Conservation (phyloP, 2,329 filamentous ascomycete genomes). For the Cladosporium sp. region DNA sequence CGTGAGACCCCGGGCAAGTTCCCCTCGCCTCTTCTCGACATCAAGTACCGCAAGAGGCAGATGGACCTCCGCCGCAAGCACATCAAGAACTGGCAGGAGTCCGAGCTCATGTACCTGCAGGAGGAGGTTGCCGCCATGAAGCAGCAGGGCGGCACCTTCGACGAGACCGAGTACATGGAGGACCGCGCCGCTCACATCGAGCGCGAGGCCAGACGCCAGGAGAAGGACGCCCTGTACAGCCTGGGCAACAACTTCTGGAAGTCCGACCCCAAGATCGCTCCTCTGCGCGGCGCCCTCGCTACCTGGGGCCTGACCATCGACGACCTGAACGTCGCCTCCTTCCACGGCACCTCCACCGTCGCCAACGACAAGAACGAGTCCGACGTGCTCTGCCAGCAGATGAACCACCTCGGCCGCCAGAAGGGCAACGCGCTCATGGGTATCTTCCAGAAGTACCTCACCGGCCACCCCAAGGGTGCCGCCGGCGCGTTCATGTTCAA, state of each 20-base stretch:
- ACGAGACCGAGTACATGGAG: slow-evolving; percentile 77
- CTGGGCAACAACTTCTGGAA: slow-evolving; percentile 99
- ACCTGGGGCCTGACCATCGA: slow-evolving; percentile 98
- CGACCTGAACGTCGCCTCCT: slow-evolving; percentile 88
- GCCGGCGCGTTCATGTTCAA: slow-evolving; percentile 99
- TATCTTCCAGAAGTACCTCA: slow-evolving; percentile 99
- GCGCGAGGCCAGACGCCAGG: slow-evolving; percentile 78
- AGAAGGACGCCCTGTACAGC: slow-evolving; percentile 86
- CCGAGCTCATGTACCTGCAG: slow-evolving; percentile 84
- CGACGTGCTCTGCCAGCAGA: slow-evolving; percentile 91
- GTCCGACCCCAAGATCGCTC: slow-evolving; percentile 85
- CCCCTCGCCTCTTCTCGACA: slow-evolving; percentile 90
- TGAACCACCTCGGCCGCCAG: slow-evolving; percentile 86
- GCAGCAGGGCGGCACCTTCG: slow-evolving; percentile 64
- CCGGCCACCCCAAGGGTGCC: slow-evolving; percentile 97
- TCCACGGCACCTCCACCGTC: slow-evolving; percentile 97
- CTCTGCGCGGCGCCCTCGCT: slow-evolving; percentile 88
- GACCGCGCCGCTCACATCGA: slow-evolving; percentile 84
- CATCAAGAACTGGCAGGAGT: slow-evolving; percentile 95
- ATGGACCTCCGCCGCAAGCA: slow-evolving; percentile 89
- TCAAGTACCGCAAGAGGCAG: slow-evolving; percentile 94
- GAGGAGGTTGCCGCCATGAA: slow-evolving; percentile 92
- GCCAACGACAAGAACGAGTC: slow-evolving; percentile 99
- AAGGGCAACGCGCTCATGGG: slow-evolving; percentile 95
- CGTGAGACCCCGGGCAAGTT: slow-evolving; percentile 87